Conservation (phyloP, 805 yeast species). For the Yamadazyma sp. region DNA sequence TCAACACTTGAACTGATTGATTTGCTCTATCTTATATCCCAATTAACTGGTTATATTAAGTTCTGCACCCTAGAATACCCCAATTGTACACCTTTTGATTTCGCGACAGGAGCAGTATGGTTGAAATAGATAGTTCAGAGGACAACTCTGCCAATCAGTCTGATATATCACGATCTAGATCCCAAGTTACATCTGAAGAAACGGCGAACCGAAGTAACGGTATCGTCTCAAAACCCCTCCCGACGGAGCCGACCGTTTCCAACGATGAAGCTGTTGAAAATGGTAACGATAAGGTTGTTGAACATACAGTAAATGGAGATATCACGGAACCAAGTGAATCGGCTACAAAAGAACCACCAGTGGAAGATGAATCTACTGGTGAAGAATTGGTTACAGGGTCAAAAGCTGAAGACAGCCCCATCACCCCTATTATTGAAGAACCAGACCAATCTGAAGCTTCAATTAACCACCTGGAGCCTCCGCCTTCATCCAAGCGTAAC, state of each 20-base stretch:
- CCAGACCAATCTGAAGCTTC: constrained; percentile 9
- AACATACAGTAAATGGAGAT: background rate
- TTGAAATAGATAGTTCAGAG: constrained; percentile 1
- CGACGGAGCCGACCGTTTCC: background rate
- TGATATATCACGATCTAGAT: background rate
- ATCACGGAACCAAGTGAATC: background rate
- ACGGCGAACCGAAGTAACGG: no score
- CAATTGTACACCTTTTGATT: background rate
- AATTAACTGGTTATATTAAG: background rate
- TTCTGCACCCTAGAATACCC: background rate
- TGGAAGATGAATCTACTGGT: background rate
- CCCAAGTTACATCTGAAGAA: no score
- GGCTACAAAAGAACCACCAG: background rate
- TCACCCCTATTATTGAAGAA: constrained; percentile 14
- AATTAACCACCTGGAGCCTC: constrained; percentile 8
- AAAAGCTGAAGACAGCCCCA: constrained; percentile 1
- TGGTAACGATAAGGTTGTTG: no score
- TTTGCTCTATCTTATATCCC: background rate
- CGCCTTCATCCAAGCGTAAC: constrained; percentile 1
- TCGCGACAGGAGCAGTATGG: background rate
- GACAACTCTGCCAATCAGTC: background rate
- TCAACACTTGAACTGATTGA: constrained; percentile 2
- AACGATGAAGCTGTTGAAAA: background rate
- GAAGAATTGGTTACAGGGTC: background rate
- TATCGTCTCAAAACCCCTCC: no score